phyloP scores from a whole-genome alignment of 2,329 filamentous ascomycete species.

The Calonectria honghensis region DNA sequence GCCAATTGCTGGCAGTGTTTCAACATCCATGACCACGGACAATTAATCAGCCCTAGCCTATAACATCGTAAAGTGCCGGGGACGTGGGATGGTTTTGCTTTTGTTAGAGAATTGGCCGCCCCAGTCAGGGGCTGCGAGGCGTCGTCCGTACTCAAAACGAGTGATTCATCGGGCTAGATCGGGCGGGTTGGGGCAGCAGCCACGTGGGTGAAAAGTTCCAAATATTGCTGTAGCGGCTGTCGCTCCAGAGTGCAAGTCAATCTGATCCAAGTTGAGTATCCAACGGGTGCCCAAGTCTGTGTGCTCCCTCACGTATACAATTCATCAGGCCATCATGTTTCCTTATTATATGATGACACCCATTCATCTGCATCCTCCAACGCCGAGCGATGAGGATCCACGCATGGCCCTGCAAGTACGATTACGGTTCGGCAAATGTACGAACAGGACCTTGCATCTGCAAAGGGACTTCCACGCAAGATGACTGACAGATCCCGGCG shows the following conservation, averaged over 20 bases:
- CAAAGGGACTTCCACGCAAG: slow-evolving; percentile 30
- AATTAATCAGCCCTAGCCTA: slow-evolving; percentile 39
- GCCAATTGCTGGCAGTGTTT: slow-evolving; percentile 54
- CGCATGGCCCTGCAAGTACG: slow-evolving; percentile 22
- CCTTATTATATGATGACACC: slow-evolving; percentile 31
- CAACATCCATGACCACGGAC: slow-evolving; percentile 43
- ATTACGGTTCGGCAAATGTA: slow-evolving; percentile 2
- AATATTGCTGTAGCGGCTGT: not conserved
- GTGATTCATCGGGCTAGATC: slow-evolving; percentile 43
- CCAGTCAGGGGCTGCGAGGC: slow-evolving; percentile 43
- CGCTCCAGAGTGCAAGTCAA: not conserved
- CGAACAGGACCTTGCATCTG: slow-evolving; percentile 34
- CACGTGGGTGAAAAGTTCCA: slow-evolving; percentile 48
- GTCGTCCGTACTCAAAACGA: slow-evolving; percentile 42
- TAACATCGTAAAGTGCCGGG: slow-evolving; percentile 28
- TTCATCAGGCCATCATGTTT: slow-evolving; percentile 16
- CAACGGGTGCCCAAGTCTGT: slow-evolving; percentile 9
- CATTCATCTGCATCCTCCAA: slow-evolving; percentile 34
- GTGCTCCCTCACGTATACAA: slow-evolving; percentile 14
- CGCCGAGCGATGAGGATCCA: slow-evolving; percentile 30
- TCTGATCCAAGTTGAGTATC: slow-evolving; percentile 12
- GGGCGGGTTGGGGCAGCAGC: slow-evolving; percentile 43
- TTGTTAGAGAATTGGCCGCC: slow-evolving; percentile 47
- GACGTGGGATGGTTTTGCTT: slow-evolving; percentile 48
- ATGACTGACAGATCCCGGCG: slow-evolving; percentile 18